Base-by-base conservation (phyloP, 1,139 yeast species). In the Taphrina betulina region DNA sequence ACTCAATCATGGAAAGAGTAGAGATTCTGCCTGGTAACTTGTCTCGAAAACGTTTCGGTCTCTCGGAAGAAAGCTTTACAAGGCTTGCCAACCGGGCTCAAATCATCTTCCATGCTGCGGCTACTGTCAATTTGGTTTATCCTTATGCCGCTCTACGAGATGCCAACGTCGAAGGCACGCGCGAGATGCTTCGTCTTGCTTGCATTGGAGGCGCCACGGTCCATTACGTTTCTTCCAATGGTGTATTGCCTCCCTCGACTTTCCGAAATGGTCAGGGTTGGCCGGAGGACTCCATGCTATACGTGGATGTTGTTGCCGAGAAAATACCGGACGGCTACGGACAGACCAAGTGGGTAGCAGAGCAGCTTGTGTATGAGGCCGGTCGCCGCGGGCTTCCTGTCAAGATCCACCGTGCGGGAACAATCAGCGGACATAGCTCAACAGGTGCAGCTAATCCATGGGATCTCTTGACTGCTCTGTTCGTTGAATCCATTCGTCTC, bases 341-440 rank as follows among this genome's bases (percentile, higher is more conserved):
- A 41, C 98, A 92, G 72, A 81, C 95, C 63, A 92, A 92, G 71
- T 92, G 98, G 98, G 88, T 89, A 37, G 94, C 96, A 16, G 98
- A 92, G 71, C 81, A 85, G 66, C 76, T 92, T 46, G 82, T 88
- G 60, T 80, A 97, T 69, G 77, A 77, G 59, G 98, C 98, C 5
- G 97, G 96, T 53, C 77, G 77, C 58, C 57, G 66, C 7, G 97
- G 98, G 3, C 78, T 92, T 62, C 77, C 82, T 62, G 98, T 97
- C 34, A 80, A 92, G 60, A 84, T 92, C 63, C 80, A 90, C 36
- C 80, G 98, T 70, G 96, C 98, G 1, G 98, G 98, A 43, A 92
- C 92, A 67, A 92, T 92, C 48, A 85, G 95, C 61, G 98, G 98
- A 57, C 86, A 81, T 63, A 78, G 90, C 41, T 64, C 70, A 42